Evolutionary conservation across 176 grass and related monocot species (phyloP), one percentile per base, ranked within the genome.

Genomic region (Miscanthus lutarioriparius): DNA sequence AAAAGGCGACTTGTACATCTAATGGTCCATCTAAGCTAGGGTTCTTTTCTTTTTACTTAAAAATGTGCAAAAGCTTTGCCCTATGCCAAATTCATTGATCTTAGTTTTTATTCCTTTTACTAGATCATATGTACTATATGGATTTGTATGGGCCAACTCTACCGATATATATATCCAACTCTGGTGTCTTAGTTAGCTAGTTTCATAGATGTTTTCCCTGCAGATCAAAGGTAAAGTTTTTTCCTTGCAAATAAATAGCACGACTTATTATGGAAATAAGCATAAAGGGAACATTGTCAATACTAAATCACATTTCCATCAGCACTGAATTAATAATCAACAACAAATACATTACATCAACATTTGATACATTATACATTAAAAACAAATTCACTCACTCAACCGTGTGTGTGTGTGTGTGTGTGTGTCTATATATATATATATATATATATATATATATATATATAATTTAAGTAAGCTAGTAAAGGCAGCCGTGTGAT

Each of bases 371-470:
- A 86, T 66, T 64, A 64, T 28, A 39, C 8, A 43, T 43, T 43
- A 43, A 30, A 14, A 72, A 56, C 53, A 77, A 77, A 75, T 43
- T 54, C 44, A 80, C 43, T 63, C 38, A 53, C 22, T 66, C 38
- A 80, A 69, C 49, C 16, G n/a, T n/a, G n/a, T n/a, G n/a, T n/a
- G n/a, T n/a, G n/a, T n/a, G n/a, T n/a, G n/a, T n/a, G n/a, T n/a
- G n/a, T n/a, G n/a, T n/a, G n/a, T n/a, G n/a, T n/a, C n/a, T n/a
- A 85, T 41, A 76, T 25, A 11, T 1, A 20, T 53, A 17, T 20
- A 53, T 17, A 53, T 41, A 76, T 25, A 11, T 1, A 20, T 53
- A 17, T 20, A 53, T 17, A 85, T 41, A 76, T 25, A 11, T 1
- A 20, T 53, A 17, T 20, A 53, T 17, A 53, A 7, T 53, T 53